These are phyloP conservation scores for Sporisorium sorghi DNA, from an alignment of 1,284 basidiomycete species.

Conservation along the genomic window DNA sequence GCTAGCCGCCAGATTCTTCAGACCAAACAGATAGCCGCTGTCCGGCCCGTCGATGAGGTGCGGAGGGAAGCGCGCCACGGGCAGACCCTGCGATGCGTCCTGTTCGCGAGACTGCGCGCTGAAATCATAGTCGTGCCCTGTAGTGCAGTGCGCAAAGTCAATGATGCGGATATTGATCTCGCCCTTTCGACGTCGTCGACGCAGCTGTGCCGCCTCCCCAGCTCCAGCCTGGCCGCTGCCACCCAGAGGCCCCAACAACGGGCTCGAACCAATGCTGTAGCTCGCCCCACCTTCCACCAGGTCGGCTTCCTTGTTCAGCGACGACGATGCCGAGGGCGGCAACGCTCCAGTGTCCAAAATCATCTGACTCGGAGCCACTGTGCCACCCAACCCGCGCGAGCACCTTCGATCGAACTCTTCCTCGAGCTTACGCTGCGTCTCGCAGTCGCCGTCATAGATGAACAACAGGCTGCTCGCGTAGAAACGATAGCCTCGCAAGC, in stretches of 20 bases:
- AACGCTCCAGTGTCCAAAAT: slow-evolving; percentile 11
- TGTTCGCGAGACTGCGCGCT: not conserved
- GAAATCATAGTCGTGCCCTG: slow-evolving; percentile 88
- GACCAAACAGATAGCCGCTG: slow-evolving; percentile 90
- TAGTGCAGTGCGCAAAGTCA: slow-evolving; percentile 98
- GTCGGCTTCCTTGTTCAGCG: slow-evolving; percentile 19
- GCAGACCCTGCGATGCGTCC: slow-evolving; percentile 14
- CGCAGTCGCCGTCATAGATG: slow-evolving; percentile 95
- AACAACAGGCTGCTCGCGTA: slow-evolving; percentile 96
- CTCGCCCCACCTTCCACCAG: slow-evolving; percentile 40
- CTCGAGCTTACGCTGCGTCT: slow-evolving; percentile 77
- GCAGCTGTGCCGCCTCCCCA: slow-evolving; percentile 16
- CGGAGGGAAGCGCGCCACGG: slow-evolving; percentile 79
- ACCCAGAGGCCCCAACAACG: slow-evolving; percentile 34
- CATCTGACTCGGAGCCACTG: slow-evolving; percentile 34
- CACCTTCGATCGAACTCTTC: slow-evolving; percentile 58
- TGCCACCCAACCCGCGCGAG: slow-evolving; percentile 41
- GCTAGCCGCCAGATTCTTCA: slow-evolving; percentile 80
- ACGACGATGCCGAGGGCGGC: slow-evolving; percentile 6
- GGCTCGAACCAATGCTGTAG: slow-evolving; percentile 51
- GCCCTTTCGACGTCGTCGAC: slow-evolving; percentile 73
- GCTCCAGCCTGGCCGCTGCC: slow-evolving; percentile 1
- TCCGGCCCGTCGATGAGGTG: slow-evolving; percentile 89
- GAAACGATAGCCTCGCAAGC: slow-evolving; percentile 91
- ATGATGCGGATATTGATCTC: slow-evolving; percentile 96